These are phyloP conservation scores for Peronospora destructor DNA, from an alignment of 352 stramenopile species.

Conservation along the genomic window DNA sequence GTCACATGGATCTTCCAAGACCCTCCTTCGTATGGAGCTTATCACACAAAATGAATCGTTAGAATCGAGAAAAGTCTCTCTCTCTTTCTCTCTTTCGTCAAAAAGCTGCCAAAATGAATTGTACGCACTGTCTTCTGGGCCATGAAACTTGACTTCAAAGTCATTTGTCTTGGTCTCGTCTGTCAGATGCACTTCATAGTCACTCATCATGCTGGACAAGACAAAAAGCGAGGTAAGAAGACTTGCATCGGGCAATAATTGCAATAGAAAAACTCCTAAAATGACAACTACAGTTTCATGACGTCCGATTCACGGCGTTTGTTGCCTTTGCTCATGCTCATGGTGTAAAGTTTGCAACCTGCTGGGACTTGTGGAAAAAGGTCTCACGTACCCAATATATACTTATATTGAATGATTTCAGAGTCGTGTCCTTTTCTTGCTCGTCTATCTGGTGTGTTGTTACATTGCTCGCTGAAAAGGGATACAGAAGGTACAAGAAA, in stretches of 20 bases:
- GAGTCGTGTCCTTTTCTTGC: no score
- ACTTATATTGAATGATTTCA: no score
- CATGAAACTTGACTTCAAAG: conserved; percentile 83
- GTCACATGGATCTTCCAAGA: conserved; percentile 91
- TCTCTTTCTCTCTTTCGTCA: not conserved
- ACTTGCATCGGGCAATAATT: not conserved
- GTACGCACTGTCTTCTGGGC: conserved; percentile 73
- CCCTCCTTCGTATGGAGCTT: conserved; percentile 85
- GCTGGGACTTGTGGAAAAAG: not conserved
- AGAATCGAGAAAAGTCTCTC: not conserved
- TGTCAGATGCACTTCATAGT: conserved; percentile 82
- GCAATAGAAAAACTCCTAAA: not conserved
- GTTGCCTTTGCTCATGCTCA: conserved; percentile 63
- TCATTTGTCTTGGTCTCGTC: conserved; percentile 78
- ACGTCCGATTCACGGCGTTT: conserved; percentile 85
- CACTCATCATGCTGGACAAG: conserved; percentile 80
- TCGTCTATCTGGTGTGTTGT: not conserved
- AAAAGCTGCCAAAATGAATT: not conserved
- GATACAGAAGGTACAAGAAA: no score
- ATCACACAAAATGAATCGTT: conserved; percentile 7
- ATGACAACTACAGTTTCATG: conserved; percentile 79
- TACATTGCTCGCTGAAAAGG: no score
- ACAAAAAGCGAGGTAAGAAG: not conserved
- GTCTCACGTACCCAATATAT: no score
- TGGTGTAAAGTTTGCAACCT: conserved; percentile 3